A percentile compares a stretch with the other conserved stretches of the same genome.
Conservation (phyloP, 2,329 filamentous ascomycete species). For the Massarina eburnea region DNA sequence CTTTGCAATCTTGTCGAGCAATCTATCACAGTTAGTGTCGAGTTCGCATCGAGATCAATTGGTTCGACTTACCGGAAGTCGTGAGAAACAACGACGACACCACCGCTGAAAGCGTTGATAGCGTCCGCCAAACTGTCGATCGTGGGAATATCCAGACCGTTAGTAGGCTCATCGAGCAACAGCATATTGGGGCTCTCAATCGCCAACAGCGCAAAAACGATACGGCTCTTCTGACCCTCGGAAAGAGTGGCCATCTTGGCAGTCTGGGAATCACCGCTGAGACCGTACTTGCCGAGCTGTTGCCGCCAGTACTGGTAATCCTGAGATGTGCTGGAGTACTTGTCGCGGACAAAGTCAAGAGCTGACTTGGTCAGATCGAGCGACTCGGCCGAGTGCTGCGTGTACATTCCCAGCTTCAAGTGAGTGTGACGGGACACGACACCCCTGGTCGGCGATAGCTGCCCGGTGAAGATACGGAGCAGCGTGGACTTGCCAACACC, state of each 20-base stretch:
- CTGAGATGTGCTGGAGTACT: conserved; percentile 84
- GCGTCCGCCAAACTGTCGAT: conserved; percentile 97
- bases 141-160: conserved; percentile 98
- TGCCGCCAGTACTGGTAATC: conserved; percentile 99
- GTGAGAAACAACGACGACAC: conserved; percentile 97
- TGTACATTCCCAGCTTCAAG: conserved; percentile 97
- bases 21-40: conserved; percentile 57
- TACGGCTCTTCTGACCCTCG: conserved; percentile 96
- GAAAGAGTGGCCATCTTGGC: conserved; percentile 97
- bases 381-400: conserved; percentile 97
- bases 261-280: conserved; percentile 91
- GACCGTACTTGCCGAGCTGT: conserved; percentile 91
- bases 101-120: conserved; percentile 93
- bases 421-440: conserved; percentile 90
- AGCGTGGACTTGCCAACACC: conserved; percentile 99
- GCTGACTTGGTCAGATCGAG: conserved; percentile 97
- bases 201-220: conserved; percentile 93
- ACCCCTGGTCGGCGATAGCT: conserved; percentile 81
- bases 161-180: conserved; percentile 96
- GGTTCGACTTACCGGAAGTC: conserved; percentile 80
- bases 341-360: conserved; percentile 96
- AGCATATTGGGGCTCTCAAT: conserved; percentile 98
- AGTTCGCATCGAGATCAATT: background rate
- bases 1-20: conserved; percentile 99
- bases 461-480: conserved; percentile 93